Evolutionary conservation across 2,329 filamentous ascomycete genomes (phyloP).

Genomic region (Thermothelomyces thermophilus): DNA sequence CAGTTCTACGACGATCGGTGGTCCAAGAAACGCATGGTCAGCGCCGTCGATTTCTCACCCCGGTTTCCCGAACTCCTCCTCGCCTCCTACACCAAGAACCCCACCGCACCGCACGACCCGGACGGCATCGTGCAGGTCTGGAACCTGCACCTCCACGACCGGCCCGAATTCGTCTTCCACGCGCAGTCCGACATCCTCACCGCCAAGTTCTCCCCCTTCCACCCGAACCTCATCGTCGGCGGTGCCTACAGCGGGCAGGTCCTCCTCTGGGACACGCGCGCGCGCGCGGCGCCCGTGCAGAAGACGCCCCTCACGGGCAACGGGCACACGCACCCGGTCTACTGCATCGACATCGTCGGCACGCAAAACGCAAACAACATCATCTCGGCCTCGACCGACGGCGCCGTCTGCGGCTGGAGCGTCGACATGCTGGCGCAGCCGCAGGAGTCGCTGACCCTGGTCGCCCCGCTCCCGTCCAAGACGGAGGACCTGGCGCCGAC

Average conservation of each 20-base stretch:
- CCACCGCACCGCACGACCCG: slow-evolving; percentile 86
- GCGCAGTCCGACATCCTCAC: slow-evolving; percentile 92
- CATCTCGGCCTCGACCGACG: slow-evolving; percentile 92
- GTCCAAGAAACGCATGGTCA: slow-evolving; percentile 97
- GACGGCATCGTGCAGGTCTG: slow-evolving; percentile 93
- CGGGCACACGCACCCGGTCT: slow-evolving; percentile 93
- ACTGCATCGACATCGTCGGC: slow-evolving; percentile 89
- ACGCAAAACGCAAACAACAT: slow-evolving; percentile 99
- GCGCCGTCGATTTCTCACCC: slow-evolving; percentile 87
- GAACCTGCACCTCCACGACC: slow-evolving; percentile 91
- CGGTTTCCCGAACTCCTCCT: slow-evolving; percentile 92
- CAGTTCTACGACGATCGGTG: slow-evolving; percentile 94
- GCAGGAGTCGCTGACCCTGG: slow-evolving; percentile 85
- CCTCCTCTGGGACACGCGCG: slow-evolving; percentile 91
- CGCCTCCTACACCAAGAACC: slow-evolving; percentile 95
- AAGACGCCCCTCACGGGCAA: slow-evolving; percentile 94
- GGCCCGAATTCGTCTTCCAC: slow-evolving; percentile 94
- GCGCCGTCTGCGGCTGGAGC: slow-evolving; percentile 93
- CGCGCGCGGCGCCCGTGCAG: slow-evolving; percentile 81
- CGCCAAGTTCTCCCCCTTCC: slow-evolving; percentile 97
- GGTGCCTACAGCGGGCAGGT: slow-evolving; percentile 97
- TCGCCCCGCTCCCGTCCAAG: slow-evolving; percentile 76
- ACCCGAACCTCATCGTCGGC: slow-evolving; percentile 91
- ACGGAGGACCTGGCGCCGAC: slow-evolving; percentile 94
- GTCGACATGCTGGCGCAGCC: slow-evolving; percentile 97